Conservation (phyloP, 1,284 basidiomycete genomes). For the Cutaneotrichosporon dermatis region DNA sequence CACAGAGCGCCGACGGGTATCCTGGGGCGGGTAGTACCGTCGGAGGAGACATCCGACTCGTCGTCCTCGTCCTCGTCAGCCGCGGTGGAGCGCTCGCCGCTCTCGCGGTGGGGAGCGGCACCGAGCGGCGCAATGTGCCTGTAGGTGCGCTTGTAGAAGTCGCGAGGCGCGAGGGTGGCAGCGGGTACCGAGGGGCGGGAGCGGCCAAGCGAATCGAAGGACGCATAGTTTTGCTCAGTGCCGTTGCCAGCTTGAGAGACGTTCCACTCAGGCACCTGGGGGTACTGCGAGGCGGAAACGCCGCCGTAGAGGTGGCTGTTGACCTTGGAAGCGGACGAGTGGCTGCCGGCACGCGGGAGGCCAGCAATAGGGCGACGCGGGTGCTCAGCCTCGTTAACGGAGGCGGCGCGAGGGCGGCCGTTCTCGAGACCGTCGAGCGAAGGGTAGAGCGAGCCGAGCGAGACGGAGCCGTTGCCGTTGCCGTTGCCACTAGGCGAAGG, state of each 20-base stretch:
- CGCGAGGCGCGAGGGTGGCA: conserved; percentile 34
- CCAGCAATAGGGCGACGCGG: conserved; percentile 20
- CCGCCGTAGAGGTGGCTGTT: conserved; percentile 21
- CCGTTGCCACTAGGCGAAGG: conserved; percentile 2
- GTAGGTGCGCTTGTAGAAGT: conserved; percentile 47
- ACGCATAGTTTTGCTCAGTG: conserved; percentile 16
- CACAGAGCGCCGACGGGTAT: conserved; percentile 9
- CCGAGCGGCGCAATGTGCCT: conserved; percentile 45
- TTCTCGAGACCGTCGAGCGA: conserved; percentile 28
- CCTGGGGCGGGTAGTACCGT: not conserved
- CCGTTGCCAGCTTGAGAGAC: not conserved
- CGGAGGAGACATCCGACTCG: conserved; percentile 4
- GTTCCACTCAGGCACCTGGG: conserved; percentile 12
- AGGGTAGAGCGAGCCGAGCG: conserved; percentile 40
- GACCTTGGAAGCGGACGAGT: conserved; percentile 16
- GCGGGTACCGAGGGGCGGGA: conserved; percentile 25
- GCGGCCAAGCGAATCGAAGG: conserved; percentile 39
- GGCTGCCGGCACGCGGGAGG: conserved; percentile 25
- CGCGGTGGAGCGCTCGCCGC: conserved; percentile 26
- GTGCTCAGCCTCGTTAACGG: conserved; percentile 1
- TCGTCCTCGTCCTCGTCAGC: conserved; percentile 20
- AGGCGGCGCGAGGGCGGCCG: conserved; percentile 20
- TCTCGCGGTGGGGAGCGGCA: conserved; percentile 32
- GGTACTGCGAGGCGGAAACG: conserved; percentile 13
- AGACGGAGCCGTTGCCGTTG: no score